phyloP scores from a whole-genome alignment of 495 filamentous ascomycete genomes.

The Tuber melanosporum region DNA sequence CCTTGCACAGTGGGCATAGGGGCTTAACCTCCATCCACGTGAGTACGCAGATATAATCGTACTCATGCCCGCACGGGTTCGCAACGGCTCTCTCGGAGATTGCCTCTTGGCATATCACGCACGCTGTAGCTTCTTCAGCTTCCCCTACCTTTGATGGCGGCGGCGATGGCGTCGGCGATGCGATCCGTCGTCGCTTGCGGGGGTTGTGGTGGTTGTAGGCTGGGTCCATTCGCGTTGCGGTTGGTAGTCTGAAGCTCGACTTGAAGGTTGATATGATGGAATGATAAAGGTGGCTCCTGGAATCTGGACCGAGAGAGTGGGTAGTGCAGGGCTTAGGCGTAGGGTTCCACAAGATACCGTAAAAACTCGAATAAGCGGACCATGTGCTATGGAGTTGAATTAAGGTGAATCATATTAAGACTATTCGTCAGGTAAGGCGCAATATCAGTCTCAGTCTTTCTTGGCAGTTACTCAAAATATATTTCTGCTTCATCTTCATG shows the following conservation, averaged over 20 bases:
- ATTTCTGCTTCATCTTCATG: too few species aligned
- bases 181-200: background rate
- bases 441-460: too few species aligned
- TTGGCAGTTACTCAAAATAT: too few species aligned
- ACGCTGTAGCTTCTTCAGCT: background rate
- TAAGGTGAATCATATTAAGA: too few species aligned
- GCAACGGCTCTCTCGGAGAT: constrained; percentile 33
- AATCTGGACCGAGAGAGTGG: background rate
- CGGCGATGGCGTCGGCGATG: background rate
- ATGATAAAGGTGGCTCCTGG: background rate
- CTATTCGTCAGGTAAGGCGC: too few species aligned
- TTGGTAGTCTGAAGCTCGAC: background rate
- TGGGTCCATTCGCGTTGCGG: background rate
- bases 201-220: background rate
- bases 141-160: background rate
- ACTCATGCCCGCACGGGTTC: constrained; percentile 34
- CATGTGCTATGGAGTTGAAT: too few species aligned
- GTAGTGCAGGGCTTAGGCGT: background rate
- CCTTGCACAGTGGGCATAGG: constrained; percentile 57
- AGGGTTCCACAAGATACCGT: background rate
- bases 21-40: constrained; percentile 62
- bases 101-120: constrained; percentile 40
- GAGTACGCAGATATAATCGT: constrained; percentile 62
- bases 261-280: background rate
- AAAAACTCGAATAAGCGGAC: too few species aligned